phyloP scores from a whole-genome alignment of 192 early-diverging fungal genomes.

The Coemansia asiatica region DNA sequence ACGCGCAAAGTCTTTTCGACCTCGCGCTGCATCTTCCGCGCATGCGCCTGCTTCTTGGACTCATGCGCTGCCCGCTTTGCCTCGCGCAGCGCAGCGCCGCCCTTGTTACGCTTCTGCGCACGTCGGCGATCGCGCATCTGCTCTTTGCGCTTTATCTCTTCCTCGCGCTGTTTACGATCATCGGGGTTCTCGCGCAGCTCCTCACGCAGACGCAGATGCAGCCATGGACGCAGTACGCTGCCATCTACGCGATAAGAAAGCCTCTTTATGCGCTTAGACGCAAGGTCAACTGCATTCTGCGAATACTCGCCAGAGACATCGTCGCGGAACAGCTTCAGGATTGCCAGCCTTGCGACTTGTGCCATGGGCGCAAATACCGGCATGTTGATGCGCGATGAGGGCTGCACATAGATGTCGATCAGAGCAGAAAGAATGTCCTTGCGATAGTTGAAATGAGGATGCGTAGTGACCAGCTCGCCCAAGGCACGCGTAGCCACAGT shows the following conservation, averaged over 20 bases:
- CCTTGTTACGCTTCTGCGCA: conserved; percentile 27
- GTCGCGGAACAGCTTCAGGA: conserved; percentile 74
- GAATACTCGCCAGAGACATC: conserved; percentile 87
- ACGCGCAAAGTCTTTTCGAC: conserved; percentile 68
- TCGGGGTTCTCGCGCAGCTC: conserved; percentile 67
- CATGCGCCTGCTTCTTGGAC: conserved; percentile 75
- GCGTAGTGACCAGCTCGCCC: conserved; percentile 74
- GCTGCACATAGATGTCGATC: conserved; percentile 61
- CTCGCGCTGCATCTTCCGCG: conserved; percentile 43
- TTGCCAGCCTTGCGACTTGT: conserved; percentile 71
- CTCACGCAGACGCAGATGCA: conserved; percentile 80
- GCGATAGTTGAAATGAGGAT: conserved; percentile 96
- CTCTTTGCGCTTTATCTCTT: conserved; percentile 56
- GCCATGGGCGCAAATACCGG: conserved; percentile 61
- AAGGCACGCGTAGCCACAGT: conserved; percentile 76
- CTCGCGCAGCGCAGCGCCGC: conserved; percentile 40
- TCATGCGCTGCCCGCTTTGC: conserved; percentile 61
- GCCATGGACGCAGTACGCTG: conserved; percentile 68
- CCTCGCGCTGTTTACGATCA: conserved; percentile 57
- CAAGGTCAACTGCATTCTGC: conserved; percentile 82
- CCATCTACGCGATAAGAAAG: conserved; percentile 72
- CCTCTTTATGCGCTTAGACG: conserved; percentile 82
- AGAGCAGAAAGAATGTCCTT: conserved; percentile 83
- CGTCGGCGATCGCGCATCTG: conserved; percentile 20
- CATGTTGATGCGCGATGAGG: conserved; percentile 66